phyloP scores from a whole-genome alignment of 371 early-diverging fungal genomes.

The Batkoa obscura region DNA sequence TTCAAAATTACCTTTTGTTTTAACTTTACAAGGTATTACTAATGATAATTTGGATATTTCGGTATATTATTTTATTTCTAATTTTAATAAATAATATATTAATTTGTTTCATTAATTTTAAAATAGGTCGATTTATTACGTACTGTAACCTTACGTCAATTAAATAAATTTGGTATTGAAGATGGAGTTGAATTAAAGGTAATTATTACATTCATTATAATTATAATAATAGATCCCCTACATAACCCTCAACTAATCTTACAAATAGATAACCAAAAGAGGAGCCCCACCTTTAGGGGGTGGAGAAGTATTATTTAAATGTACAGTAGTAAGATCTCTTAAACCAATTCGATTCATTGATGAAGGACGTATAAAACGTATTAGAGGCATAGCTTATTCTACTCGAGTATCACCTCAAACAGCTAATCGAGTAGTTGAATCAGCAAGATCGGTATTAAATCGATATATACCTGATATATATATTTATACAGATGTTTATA shows the following conservation, averaged over 20 bases:
- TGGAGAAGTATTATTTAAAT: conserved; percentile 74
- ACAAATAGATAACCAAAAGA: conserved; percentile 51
- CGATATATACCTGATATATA: conserved; percentile 88
- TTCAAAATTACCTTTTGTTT: conserved; percentile 55
- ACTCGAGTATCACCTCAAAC: conserved; percentile 91
- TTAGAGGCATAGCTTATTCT: conserved; percentile 87
- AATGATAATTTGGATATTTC: conserved; percentile 73
- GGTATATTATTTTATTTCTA: conserved; percentile 21
- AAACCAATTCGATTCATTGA: conserved; percentile 63
- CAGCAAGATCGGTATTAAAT: conserved; percentile 66
- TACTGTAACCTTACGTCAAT: conserved; percentile 67
- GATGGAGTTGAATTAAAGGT: conserved; percentile 65
- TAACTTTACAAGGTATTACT: conserved; percentile 78
- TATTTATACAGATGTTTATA: conserved; percentile 90
- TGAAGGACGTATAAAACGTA: conserved; percentile 69
- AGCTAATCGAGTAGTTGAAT: conserved; percentile 80
- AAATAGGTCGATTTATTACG: conserved; percentile 68
- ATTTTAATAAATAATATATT: neutral
- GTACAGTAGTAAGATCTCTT: conserved; percentile 61
- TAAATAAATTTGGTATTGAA: conserved; percentile 69
- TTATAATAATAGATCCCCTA: too few species aligned
- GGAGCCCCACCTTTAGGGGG: conserved; percentile 94
- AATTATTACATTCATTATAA: neutral
- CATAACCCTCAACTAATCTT: too few species aligned
- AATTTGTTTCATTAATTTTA: neutral